Evolutionary conservation across 305 asterid genomes (phyloP), one percentile per base, ranked within the genome.

Genomic region (Coffea humblotiana): DNA sequence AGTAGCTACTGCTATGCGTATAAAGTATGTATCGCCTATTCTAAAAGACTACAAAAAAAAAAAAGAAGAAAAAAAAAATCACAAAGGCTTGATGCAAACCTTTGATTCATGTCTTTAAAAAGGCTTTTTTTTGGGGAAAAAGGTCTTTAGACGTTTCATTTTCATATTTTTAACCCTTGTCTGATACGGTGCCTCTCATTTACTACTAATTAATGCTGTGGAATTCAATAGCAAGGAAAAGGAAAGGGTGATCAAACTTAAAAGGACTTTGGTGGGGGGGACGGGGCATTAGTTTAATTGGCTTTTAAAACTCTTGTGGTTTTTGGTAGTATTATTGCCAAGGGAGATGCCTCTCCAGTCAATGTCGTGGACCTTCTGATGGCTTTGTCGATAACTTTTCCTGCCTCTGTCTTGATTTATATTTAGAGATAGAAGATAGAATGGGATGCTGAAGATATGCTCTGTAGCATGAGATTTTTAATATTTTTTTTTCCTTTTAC

Each of bases 291-390:
- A 65, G 43, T 12, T 11, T 12, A 65, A 3, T 32, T 25, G 71
- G 64, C 72, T 54, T 52, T 58, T 71, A 68, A 21, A 12, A 40
- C 25, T 19, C 32, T 66, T 60, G 21, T 48, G 43, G 43, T 8
- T 29, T 74, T 54, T 74, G 49, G 65, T 11, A 45, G 65, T 11
- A 45, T 52, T 54, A 23, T 10, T 16, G 12, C 58, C 32, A 32
- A 32, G 66, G 74, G 23, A 48, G 75, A 73, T 74, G 79, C 63
- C 65, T 80, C 70, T 40, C 21, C 25, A 32, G 48, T 80, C 69
- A 64, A 74, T 56, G 58, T 61, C 37, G 29, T 48, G 69, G 73
- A 19, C 74, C 12, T 63, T 63, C 16, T 72, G 49, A 63, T 79
- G 47, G 64, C 51, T 40, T 71, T 72, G 32, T 60, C 19, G 23